A percentile compares a stretch with the other conserved stretches of the same genome.
Conservation (phyloP, 208 protist species). For the Trypanosoma scelopori region DNA sequence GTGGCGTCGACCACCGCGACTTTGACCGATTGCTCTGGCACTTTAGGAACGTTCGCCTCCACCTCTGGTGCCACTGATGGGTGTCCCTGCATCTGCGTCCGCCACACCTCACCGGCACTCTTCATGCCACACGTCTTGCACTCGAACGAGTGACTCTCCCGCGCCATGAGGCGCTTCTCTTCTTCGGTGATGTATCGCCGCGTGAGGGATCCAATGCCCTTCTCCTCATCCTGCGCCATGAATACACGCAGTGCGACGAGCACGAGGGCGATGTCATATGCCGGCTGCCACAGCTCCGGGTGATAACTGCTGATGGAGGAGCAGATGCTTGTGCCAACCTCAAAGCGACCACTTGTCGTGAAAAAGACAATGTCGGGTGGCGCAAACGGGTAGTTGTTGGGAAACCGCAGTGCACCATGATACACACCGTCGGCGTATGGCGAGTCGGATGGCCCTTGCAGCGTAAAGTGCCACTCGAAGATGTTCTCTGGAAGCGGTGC, state of each 20-base stretch:
- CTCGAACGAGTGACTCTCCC: constrained; percentile 47
- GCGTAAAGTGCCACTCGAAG: constrained; percentile 98
- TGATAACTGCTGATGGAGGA: constrained; percentile 87
- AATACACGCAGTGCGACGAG: constrained; percentile 74
- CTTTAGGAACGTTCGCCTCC: constrained; percentile 19
- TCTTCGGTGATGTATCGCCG: constrained; percentile 33
- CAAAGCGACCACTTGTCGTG: constrained; percentile 88
- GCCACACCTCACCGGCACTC: constrained; percentile 35
- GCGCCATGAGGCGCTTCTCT: constrained; percentile 45
- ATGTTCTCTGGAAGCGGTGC: constrained; percentile 92
- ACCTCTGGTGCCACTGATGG: constrained; percentile 18
- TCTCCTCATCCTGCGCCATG: constrained; percentile 84
- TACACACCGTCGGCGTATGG: constrained; percentile 84
- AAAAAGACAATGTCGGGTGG: constrained; percentile 90
- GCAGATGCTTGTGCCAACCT: constrained; percentile 82
- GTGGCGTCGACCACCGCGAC: no score
- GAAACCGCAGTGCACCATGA: constrained; percentile 80
- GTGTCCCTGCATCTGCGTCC: constrained; percentile 51
- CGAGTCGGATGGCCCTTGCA: constrained; percentile 82
- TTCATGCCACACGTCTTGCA: constrained; percentile 42
- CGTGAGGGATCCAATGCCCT: constrained; percentile 63
- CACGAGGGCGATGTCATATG: constrained; percentile 69
- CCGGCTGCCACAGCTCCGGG: constrained; percentile 85
- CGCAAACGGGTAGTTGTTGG: constrained; percentile 81
- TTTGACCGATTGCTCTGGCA: constrained; percentile 5